phyloP scores from a whole-genome alignment of 1,284 basidiomycete species.

The Irpex rosettiformis region DNA sequence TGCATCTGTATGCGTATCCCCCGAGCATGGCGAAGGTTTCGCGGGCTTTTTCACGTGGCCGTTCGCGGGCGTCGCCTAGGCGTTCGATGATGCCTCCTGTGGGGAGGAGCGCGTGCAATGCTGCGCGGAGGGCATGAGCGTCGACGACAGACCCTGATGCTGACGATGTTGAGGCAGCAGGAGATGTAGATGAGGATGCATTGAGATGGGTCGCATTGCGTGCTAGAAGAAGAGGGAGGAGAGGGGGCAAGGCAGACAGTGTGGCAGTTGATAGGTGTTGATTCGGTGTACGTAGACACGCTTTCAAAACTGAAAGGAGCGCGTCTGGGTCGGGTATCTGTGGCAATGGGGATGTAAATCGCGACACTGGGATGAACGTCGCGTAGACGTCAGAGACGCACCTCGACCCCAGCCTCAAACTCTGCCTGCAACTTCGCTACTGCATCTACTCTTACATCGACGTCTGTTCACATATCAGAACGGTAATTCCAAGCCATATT shows the following conservation, averaged over 20 bases:
- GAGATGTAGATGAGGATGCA: constrained; percentile 39
- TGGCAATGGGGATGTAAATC: constrained; percentile 9
- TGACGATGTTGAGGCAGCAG: constrained; percentile 45
- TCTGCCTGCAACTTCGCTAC: constrained; percentile 70
- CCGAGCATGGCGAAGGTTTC: constrained; percentile 72
- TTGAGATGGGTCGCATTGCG: constrained; percentile 21
- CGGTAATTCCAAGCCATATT: background rate
- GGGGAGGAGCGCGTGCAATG: constrained; percentile 59
- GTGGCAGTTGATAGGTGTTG: constrained; percentile 78
- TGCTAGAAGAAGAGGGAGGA: constrained; percentile 58
- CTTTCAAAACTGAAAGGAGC: constrained; percentile 65
- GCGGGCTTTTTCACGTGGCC: constrained; percentile 69
- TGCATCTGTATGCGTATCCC: constrained; percentile 63
- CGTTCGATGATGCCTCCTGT: constrained; percentile 77
- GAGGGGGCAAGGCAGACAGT: constrained; percentile 56
- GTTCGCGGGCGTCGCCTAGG: constrained; percentile 76
- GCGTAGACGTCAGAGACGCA: constrained; percentile 27
- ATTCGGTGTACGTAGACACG: constrained; percentile 76
- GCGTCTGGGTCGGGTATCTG: constrained; percentile 70
- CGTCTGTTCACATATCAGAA: constrained; percentile 41
- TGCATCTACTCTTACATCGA: constrained; percentile 76
- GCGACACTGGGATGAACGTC: background rate
- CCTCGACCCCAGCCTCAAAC: constrained; percentile 68
- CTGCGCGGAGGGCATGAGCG: constrained; percentile 56
- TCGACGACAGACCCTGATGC: constrained; percentile 47